Evolutionary conservation across 2,329 filamentous ascomycete species (phyloP).

Genomic region (Fusarium sp.): DNA sequence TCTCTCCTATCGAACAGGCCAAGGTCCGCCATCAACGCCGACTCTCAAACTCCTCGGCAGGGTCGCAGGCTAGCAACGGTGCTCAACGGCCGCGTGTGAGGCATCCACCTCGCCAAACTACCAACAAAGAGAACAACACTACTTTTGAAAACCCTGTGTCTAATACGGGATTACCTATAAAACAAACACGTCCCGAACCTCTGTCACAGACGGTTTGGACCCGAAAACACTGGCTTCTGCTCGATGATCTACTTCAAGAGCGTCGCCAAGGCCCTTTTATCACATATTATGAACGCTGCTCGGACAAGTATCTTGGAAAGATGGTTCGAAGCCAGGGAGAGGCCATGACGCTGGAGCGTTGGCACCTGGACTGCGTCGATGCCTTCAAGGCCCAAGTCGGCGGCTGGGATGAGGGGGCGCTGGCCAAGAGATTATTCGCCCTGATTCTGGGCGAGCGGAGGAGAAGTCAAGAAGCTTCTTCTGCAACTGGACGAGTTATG

Average conservation of each 20-base stretch:
- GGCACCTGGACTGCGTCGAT: conserved; percentile 70
- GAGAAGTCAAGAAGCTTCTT: conserved; percentile 26
- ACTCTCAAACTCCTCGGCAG: conserved; percentile 43
- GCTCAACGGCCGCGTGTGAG: conserved; percentile 25
- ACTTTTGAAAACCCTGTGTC: conserved; percentile 45
- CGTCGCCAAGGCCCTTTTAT: conserved; percentile 57
- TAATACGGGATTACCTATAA: conserved; percentile 45
- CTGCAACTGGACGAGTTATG: conserved; percentile 43
- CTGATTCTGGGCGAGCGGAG: conserved; percentile 64
- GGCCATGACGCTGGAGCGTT: conserved; percentile 62
- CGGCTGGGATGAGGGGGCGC: conserved; percentile 61
- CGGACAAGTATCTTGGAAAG: conserved; percentile 60
- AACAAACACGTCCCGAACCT: conserved; percentile 28
- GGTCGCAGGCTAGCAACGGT: conserved; percentile 28
- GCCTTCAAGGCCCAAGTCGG: conserved; percentile 63
- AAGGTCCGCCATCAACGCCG: conserved; percentile 49
- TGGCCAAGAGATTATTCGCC: conserved; percentile 66
- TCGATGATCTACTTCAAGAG: conserved; percentile 65
- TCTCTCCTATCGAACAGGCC: conserved; percentile 60
- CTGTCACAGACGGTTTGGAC: conserved; percentile 62
- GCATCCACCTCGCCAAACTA: conserved; percentile 22
- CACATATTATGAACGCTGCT: conserved; percentile 44
- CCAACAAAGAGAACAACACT: conserved; percentile 52
- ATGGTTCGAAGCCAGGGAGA: conserved; percentile 60
- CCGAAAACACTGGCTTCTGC: conserved; percentile 64